Base-by-base conservation (phyloP, 768 basidiomycete genomes). In the Ramaria sp. region DNA sequence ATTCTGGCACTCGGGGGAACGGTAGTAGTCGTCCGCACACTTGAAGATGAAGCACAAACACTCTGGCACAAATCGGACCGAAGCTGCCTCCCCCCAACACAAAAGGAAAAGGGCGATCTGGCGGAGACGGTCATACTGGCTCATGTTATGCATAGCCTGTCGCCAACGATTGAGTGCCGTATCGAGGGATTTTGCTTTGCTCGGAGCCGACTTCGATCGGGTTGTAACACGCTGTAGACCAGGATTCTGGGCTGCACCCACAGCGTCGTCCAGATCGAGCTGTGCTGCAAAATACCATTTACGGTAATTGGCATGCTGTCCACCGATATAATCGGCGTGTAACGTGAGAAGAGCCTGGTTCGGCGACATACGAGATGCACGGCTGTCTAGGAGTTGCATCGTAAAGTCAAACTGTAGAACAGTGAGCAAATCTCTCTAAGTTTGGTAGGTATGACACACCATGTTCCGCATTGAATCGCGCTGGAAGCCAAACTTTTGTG, bases 201-300 rank as follows among this genome's bases (percentile, higher is more conserved):
- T 70, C 10, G 75, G 68, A 0, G 78, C 73, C 28, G 78, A 75
- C 59, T 72, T 74, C 1, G 71, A 63, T 3, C 74, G 85, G 47
- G 84, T 87, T 64, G 85, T 86, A 47, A 94, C 79, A 18, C 93
- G 86, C 56, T 90, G 83, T 24, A 96, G 77, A 58, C 93, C 93
- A 12, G 91, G 90, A 68, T 97, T 96, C 65, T 95, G 88, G 8
- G 85, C 81, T 61, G 92, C 86, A 47, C 96, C 96, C 56, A 98
- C 93, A 27, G 95, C 95, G 63, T 99, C 96, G 71, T 99, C 96
- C 55, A 99, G 85, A 67, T 98, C 95, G 67, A 99, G 87, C 67
- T 99, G 96, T 12, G 95, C 93, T 36, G 96, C 96, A 67, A 98
- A 99, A 67, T 99, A 99, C 96, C 96, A 98, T 70, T 98, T 97